These are phyloP conservation scores for Arabidopsis arenosa DNA, from an alignment of 345 rosid genomes.

Conservation along the genomic window DNA sequence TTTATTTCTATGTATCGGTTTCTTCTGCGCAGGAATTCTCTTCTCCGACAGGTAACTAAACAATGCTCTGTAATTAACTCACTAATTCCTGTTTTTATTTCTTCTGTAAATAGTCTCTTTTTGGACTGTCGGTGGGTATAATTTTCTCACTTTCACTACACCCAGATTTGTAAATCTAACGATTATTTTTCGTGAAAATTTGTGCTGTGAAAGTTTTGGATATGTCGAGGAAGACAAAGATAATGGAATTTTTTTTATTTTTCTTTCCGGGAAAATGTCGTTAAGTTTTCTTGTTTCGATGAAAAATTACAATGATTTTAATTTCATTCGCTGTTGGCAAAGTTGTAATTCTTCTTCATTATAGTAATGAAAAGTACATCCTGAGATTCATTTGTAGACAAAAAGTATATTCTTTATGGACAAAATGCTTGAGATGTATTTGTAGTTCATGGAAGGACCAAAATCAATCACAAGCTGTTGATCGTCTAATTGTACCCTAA, in stretches of 20 bases:
- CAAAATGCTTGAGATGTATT: neutral
- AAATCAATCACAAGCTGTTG: conserved; percentile 1
- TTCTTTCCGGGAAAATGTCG: neutral
- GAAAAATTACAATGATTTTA: conserved; percentile 10
- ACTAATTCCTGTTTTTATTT: neutral
- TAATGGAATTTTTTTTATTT: no score
- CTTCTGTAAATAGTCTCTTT: conserved; percentile 17
- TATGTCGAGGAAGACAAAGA: no score
- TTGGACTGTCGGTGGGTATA: conserved; percentile 33
- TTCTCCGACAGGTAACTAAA: conserved; percentile 79
- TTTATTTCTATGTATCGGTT: conserved; percentile 78
- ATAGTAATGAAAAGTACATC: neutral
- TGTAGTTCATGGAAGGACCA: conserved; percentile 7
- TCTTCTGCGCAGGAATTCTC: conserved; percentile 91
- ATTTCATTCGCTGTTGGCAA: neutral
- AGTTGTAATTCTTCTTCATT: neutral
- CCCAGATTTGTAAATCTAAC: conserved; percentile 6
- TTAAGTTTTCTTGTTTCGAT: conserved; percentile 9
- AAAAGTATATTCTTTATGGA: neutral
- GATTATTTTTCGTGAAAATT: neutral
- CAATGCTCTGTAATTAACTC: conserved; percentile 7
- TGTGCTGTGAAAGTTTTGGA: neutral
- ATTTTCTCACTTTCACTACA: neutral
- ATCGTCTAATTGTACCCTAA: neutral
- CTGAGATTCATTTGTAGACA: conserved; percentile 19